phyloP scores from a whole-genome alignment of 176 grass and related monocot species.

The barley (Hordeum vulgare) region DNA sequence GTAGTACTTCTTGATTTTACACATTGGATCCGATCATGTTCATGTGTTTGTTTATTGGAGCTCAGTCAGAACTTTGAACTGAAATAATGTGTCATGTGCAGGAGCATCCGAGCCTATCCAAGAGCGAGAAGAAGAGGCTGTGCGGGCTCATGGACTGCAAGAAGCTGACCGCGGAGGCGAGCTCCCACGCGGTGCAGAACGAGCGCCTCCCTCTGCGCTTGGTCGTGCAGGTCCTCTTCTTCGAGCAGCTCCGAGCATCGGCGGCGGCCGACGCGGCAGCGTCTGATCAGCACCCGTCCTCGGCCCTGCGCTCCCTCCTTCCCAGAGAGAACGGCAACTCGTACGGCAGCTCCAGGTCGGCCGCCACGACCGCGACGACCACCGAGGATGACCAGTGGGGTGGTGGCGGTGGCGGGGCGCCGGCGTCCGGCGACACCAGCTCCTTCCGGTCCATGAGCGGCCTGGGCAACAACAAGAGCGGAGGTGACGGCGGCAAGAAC shows the following conservation, averaged over 20 bases:
- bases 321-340: conserved; percentile 61
- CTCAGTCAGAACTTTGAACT: neutral
- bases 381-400: conserved; percentile 61
- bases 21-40: neutral
- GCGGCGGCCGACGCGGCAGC: neutral
- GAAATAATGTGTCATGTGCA: conserved; percentile 14
- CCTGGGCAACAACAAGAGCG: conserved; percentile 30
- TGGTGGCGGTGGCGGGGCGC: conserved; percentile 13
- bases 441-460: conserved; percentile 48
- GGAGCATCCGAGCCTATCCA: conserved; percentile 63
- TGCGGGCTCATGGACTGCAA: conserved; percentile 88
- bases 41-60: neutral
- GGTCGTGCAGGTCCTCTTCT: conserved; percentile 96
- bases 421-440: conserved; percentile 32
- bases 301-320: conserved; percentile 23
- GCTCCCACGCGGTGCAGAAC: conserved; percentile 89
- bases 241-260: conserved; percentile 58
- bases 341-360: conserved; percentile 80
- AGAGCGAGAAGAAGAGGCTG: conserved; percentile 88
- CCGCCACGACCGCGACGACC: conserved; percentile 46
- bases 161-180: conserved; percentile 66
- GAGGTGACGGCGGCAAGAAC: conserved; percentile 39
- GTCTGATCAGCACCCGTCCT: neutral
- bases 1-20: no score
- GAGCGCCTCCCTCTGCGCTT: conserved; percentile 85